Conservation (phyloP, 2,329 filamentous ascomycete species). For the Blastomyces emzantsi region DNA sequence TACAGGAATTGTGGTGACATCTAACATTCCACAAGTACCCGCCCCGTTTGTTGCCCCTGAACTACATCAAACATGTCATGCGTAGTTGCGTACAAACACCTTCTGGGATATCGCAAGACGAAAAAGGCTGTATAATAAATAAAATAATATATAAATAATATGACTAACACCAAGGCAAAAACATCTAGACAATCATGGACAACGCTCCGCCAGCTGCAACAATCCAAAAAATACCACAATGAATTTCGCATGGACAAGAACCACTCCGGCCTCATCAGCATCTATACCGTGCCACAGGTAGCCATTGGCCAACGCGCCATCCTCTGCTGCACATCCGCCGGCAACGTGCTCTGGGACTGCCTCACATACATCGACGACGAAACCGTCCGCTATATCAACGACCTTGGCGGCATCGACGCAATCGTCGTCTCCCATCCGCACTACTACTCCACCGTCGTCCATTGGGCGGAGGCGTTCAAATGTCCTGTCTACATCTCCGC, state of each 20-base stretch:
- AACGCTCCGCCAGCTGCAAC: slow-evolving; percentile 21
- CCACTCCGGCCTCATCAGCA: slow-evolving; percentile 20
- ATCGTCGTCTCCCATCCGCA: slow-evolving; percentile 76
- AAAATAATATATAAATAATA: not conserved
- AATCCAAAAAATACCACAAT: slow-evolving; percentile 19
- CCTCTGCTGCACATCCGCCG: slow-evolving; percentile 54
- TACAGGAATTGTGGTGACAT: too few relatives aligned
- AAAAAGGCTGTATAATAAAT: not conserved
- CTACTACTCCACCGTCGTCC: slow-evolving; percentile 67
- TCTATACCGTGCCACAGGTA: slow-evolving; percentile 44
- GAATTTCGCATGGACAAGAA: slow-evolving; percentile 17
- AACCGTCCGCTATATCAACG: slow-evolving; percentile 50
- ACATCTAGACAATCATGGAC: slow-evolving; percentile 23
- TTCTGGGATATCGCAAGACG: not conserved
- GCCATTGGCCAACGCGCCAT: slow-evolving; percentile 69
- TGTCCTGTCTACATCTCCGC: slow-evolving; percentile 61
- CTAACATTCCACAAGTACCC: not conserved
- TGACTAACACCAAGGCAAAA: not conserved
- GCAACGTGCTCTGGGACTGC: slow-evolving; percentile 75
- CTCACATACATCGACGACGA: slow-evolving; percentile 58
- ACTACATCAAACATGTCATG: too few relatives aligned
- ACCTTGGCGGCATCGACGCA: slow-evolving; percentile 56
- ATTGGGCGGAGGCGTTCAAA: slow-evolving; percentile 60
- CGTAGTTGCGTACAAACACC: too few relatives aligned
- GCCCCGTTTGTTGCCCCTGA: not conserved